phyloP scores from a whole-genome alignment of 305 asterid genomes.

The Solanum hybrid region DNA sequence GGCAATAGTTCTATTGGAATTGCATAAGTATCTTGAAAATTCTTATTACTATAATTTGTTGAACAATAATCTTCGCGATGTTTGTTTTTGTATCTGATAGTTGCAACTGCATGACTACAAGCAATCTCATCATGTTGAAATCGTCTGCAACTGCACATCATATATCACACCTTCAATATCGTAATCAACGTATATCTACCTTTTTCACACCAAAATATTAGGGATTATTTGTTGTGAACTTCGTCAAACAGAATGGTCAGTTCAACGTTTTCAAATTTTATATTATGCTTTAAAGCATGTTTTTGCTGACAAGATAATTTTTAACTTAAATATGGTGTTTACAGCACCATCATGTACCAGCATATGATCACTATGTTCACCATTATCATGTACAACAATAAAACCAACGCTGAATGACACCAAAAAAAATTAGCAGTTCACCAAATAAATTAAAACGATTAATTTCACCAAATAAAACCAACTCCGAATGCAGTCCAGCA shows the following conservation, averaged over 20 bases:
- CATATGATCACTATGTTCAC: not conserved
- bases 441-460: not conserved
- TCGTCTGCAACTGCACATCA: not conserved
- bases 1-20: not conserved
- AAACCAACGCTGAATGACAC: not conserved
- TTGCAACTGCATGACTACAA: not conserved
- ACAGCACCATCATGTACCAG: not conserved
- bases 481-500: too few species aligned
- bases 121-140: not conserved
- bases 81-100: too few species aligned
- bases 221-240: not conserved
- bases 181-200: not conserved
- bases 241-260: not conserved
- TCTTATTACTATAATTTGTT: not conserved
- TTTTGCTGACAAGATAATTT: not conserved
- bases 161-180: not conserved
- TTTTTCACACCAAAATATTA: not conserved
- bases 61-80: too few species aligned
- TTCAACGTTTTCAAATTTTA: not conserved
- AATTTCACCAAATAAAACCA: not conserved
- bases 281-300: not conserved
- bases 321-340: not conserved
- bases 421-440: not conserved
- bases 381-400: not conserved
- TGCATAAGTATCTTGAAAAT: not conserved